Percentiles rank a stretch among this genome's conserved stretches.
Conservation (phyloP, 208 protist species). For the Trypanosoma caninum region DNA sequence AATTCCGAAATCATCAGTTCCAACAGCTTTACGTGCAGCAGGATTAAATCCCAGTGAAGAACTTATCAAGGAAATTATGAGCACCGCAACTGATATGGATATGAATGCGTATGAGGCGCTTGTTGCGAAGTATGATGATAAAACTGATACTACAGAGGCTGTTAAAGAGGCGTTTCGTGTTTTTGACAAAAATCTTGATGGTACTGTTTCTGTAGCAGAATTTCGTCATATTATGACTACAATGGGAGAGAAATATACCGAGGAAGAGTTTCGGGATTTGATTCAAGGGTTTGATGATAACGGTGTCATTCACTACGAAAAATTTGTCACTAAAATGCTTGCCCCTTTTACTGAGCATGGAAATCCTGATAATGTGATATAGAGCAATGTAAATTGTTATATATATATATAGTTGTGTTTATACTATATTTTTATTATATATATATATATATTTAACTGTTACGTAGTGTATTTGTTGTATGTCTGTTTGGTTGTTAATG, state of each 20-base stretch:
- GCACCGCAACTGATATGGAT: conserved; percentile 68
- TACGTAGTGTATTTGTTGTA: not conserved
- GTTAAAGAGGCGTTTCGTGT: conserved; percentile 96
- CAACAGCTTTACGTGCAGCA: conserved; percentile 81
- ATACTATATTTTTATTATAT: not conserved
- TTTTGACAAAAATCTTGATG: conserved; percentile 95
- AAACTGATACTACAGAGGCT: conserved; percentile 91
- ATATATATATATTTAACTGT: conserved; percentile 1
- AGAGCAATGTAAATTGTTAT: conserved; percentile 4
- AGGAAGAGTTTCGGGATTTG: conserved; percentile 92
- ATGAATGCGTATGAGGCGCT: conserved; percentile 81
- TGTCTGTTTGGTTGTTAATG: too few relatives aligned
- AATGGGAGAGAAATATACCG: conserved; percentile 95
- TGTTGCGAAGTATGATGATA: conserved; percentile 83
- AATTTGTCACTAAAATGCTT: conserved; percentile 88
- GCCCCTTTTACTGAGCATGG: conserved; percentile 88
- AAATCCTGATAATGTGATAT: conserved; percentile 45
- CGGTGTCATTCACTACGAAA: conserved; percentile 89
- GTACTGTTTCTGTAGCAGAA: conserved; percentile 94
- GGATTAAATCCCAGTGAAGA: conserved; percentile 92
- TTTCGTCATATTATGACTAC: conserved; percentile 97
- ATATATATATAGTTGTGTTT: conserved; percentile 1
- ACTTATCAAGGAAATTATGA: conserved; percentile 87
- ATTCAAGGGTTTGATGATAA: conserved; percentile 91
- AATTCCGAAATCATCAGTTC: conserved; percentile 83